Conservation (phyloP, 768 basidiomycete species). For the Lyophyllum shimeji region DNA sequence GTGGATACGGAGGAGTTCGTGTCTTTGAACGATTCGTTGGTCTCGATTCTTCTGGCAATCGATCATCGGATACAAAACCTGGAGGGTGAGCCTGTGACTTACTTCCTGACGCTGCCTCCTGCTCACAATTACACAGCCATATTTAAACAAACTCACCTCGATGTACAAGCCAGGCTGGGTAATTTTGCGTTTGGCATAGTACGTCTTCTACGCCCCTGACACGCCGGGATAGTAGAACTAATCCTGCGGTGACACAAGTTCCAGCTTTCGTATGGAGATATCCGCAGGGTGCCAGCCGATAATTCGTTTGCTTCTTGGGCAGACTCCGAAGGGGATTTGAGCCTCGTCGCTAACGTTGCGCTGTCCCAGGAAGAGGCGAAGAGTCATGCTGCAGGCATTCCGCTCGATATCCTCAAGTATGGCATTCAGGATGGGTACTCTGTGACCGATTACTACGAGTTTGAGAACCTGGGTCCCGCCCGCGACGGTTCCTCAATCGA, state of each 20-base stretch:
- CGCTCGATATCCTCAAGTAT: constrained; percentile 28
- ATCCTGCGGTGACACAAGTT: constrained; percentile 19
- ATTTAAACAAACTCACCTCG: constrained; percentile 34
- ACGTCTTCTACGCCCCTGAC: constrained; percentile 2
- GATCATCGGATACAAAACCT: constrained; percentile 32
- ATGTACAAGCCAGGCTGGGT: constrained; percentile 30
- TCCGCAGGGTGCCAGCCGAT: constrained; percentile 27
- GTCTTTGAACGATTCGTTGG: constrained; percentile 28
- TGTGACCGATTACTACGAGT: constrained; percentile 30
- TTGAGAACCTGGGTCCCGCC: constrained; percentile 22
- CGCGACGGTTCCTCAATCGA: constrained; percentile 21
- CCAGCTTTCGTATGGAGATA: constrained; percentile 32
- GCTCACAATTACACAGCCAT: constrained; percentile 22
- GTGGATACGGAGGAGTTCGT: constrained; percentile 31
- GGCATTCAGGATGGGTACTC: constrained; percentile 33
- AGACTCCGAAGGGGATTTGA: constrained; percentile 19
- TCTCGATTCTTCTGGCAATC: constrained; percentile 27
- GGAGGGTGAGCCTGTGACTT: constrained; percentile 23
- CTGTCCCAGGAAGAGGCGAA: constrained; percentile 19
- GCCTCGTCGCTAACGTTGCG: constrained; percentile 7
- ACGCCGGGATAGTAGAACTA: not conserved
- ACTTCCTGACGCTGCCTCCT: not conserved
- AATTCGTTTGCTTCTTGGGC: constrained; percentile 31
- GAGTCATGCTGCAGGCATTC: constrained; percentile 13
- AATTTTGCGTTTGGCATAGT: constrained; percentile 41